Base-by-base conservation (phyloP, 139 green algal species). In the Tetraselmis striata region DNA sequence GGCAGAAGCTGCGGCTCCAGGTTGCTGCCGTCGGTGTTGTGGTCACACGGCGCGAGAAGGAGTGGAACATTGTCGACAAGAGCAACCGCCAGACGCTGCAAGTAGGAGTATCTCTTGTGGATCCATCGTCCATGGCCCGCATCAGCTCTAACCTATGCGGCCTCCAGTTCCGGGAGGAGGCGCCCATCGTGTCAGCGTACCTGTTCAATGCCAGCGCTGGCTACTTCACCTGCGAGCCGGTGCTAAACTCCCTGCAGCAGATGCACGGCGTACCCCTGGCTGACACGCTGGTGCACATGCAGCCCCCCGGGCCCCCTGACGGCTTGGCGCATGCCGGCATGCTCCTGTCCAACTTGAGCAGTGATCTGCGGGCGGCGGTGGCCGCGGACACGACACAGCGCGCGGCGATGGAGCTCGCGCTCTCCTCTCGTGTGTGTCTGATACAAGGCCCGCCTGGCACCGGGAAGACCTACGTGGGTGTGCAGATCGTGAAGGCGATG, bases 401-500 rank as follows among this genome's bases (percentile, higher is more conserved):
- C 45, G 45, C 45, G 45, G 45, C 45, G 45, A 18, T 67, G 45
- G 45, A 67, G 45, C 45, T 67, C 11, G 45, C 45, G 45, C 45
- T 67, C 11, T 67, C 45, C 11, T 67, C 45, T 5, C 45, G 45
- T 25, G 59, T 95, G 80, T 88, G 84, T 2, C 83, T 96, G 25
- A 88, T 96, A 0, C 92, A 96, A 78, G 92, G 92, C 0, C 92
- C 92, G 2, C 92, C 92, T 45, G 92, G 92, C 28, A 93, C 89
- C 76, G 90, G 90, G 83, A 93, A 95, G 86, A 95, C 92, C 0
- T 94, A 87, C 79, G 31, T 95, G 24, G 91, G 91, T 26, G 86
- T 94, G 28, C 59, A 90, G 77, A 45, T 92, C 1, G 82, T 93
- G 1, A 58, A 83, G 74, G 30, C 85, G 5, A 82, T 95, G 32